Evolutionary conservation across 1,284 basidiomycete species (phyloP), one percentile per base, ranked within the genome.

Genomic region (Marasmius tenuissimus): DNA sequence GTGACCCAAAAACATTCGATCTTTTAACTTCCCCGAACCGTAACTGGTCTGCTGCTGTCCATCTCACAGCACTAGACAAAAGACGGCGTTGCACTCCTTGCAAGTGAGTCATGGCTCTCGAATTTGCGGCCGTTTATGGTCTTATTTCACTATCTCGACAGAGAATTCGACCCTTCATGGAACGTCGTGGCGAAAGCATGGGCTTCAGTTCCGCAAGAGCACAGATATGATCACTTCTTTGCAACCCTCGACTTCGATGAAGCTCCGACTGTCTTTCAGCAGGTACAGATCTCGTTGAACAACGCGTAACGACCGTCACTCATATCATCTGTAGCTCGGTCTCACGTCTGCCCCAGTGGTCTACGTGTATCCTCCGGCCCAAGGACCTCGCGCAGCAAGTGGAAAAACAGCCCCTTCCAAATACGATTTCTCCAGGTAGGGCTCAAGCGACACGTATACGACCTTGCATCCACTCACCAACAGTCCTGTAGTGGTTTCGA

Each of bases 231-330:
- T 62, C 94, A 97, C 74, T 95, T 97, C 83, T 98, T 97, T 71
- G 96, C 88, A 12, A 89, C 87, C n/a, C 77, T 94, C 40, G 96
- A 98, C 75, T 97, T 97, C 72, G 85, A 90, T 66, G 82, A 92
- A 47, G 89, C 85, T 2, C 83, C 86, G 61, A 75, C 78, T 3
- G 81, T 94, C 40, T 98, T 96, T 77, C 87, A 92, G 76, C 88
- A 87, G 79, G 94, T 93, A 63, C 57, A 75, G 69, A 22, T 5
- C 6, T 45, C 9, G 14, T 49, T 27, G 22, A 7, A 50, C 10
- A 48, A 52, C 34, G 9, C 50, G n/a, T 35, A 11, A 3, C 11
- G 27, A 10, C 52, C 16, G n/a, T 47, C 20, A 52, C 51, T 57
- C 60, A 40, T 45, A n/a, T 39, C 35, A 27, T n/a, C 65, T 37